Base-by-base conservation (phyloP, 768 basidiomycete genomes). In the Kwoniella botswanensis region DNA sequence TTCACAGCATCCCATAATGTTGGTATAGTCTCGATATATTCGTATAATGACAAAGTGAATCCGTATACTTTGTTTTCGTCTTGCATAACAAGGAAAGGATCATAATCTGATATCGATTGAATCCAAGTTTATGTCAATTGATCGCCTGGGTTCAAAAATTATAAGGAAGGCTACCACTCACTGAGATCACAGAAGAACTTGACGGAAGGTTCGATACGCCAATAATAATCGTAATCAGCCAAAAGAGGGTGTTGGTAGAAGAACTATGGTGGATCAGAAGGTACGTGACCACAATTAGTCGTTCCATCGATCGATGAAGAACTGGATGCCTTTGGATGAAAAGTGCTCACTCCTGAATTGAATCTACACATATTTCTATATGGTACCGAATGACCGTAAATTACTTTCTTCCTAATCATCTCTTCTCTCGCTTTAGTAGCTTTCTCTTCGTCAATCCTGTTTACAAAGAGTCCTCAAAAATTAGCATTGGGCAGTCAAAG, bases 361-460 rank as follows among this genome's bases (percentile, higher is more conserved):
- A 90, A 98, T 12, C 95, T 89, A 84, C 95, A 97, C 95, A 97
- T 96, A 76, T 96, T 94, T 52, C 94, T 89, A 79, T 97, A 96
- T 2, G 84, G 82, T 1, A 86, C 83, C 10, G 80, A 78, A 71
- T 85, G 82, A 6, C 88, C 88, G 70, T 89, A 89, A 59, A 89
- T 89, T 74, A 89, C 88, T 55, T 87, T 84, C 53, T 86, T 86
- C 58, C 86, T 81, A 53, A 86, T 85, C 91, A 94, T 91, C 58
- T 88, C 86, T 35, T 89, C 84, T 60, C 92, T 84, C 5, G 86
- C 85, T 11, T 83, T 84, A 0, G 80, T 85, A 0, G 92, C 93
- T 76, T 87, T 88, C 12, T 86, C 86, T 82, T 93, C 91, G 80
- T 94, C 90, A 71, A 94, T 90, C 87, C 87, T 81, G 55, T 22